Base-by-base conservation (phyloP, 805 yeast species). In the Candida yuanshanica region DNA sequence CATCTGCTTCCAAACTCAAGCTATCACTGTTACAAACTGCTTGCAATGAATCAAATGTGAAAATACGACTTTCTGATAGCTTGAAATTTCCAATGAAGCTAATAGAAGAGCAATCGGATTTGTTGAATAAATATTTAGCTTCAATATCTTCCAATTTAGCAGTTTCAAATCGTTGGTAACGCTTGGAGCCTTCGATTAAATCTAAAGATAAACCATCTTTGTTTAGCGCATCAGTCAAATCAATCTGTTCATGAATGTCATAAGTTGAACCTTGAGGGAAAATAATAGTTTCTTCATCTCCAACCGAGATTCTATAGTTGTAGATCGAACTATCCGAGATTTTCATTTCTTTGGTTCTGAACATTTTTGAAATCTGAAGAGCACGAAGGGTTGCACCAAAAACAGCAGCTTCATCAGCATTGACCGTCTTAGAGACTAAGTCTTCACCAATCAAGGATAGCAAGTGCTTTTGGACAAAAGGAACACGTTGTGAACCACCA, bases 331-430 rank as follows among this genome's bases (percentile, higher is more conserved):
- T 72, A 42, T 86, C 95, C 24, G 72, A 55, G 4, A 87, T 69
- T 20, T 68, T 63, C 37, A 87, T 71, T 33, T 77, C 78, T 51
- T 77, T 77, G 7, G 84, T 71, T 50, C 80, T 77, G 60, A 79
- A 82, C 52, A 79, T 73, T 31, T 78, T 73, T n/a, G 88, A 77
- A 29, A 87, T 66, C 36, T 78, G 70, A 32, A 88, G 83, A 17
- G 93, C 98, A 49, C 89, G 75, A 29, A 84, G 66, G n/a, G 96
- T 79, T 2, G 95, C 78, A 37, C 99, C 99, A 52, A 86, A 71
- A 12, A 87, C 96, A 39, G 87, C 87, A 35, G 97, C 81, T 66
- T 93, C 99, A 63, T 93, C 99, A 0, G 99, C 93, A 62, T 93
- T 93, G 35, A 93, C 95, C 38, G 82, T 86, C 60, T 82, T 88